Evolutionary conservation across 805 yeast genomes (phyloP).

Genomic region (Danielia oregonensis): DNA sequence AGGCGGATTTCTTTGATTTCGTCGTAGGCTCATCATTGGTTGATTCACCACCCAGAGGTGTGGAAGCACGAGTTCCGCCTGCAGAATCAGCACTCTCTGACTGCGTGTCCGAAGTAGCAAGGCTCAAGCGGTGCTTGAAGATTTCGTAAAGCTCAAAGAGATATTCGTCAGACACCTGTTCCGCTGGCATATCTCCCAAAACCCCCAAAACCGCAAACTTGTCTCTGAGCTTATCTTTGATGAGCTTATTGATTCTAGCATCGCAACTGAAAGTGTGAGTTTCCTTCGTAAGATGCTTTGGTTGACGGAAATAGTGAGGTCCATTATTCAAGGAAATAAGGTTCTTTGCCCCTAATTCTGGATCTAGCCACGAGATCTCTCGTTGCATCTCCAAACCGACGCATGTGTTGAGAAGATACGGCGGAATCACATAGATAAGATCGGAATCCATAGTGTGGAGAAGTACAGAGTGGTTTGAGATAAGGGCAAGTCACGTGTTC

Average conservation of each 20-base stretch:
- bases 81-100: conserved; percentile 1
- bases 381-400: conserved; percentile 30
- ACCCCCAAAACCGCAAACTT: conserved; percentile 35
- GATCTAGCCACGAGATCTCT: conserved; percentile 20
- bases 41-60: not conserved
- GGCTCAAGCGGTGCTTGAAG: conserved; percentile 26
- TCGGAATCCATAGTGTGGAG: conserved; percentile 10
- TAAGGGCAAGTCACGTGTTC: not conserved
- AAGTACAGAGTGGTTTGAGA: not conserved
- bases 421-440: conserved; percentile 36
- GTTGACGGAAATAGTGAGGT: conserved; percentile 14
- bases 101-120: not conserved
- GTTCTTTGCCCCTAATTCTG: conserved; percentile 24
- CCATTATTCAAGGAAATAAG: conserved; percentile 19
- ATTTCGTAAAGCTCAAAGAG: conserved; percentile 28
- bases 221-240: conserved; percentile 29
- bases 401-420: conserved; percentile 38
- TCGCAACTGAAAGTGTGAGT: conserved; percentile 27
- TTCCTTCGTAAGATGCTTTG: conserved; percentile 9
- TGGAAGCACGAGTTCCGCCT: not conserved
- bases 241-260: conserved; percentile 26
- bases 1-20: conserved; percentile 4
- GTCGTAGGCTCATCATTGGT: not conserved
- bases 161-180: conserved; percentile 24
- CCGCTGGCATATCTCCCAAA: conserved; percentile 31